A percentile compares a stretch with the other conserved stretches of the same genome.
Conservation (phyloP, 331 rosid species). For the Prunus yedoensis region DNA sequence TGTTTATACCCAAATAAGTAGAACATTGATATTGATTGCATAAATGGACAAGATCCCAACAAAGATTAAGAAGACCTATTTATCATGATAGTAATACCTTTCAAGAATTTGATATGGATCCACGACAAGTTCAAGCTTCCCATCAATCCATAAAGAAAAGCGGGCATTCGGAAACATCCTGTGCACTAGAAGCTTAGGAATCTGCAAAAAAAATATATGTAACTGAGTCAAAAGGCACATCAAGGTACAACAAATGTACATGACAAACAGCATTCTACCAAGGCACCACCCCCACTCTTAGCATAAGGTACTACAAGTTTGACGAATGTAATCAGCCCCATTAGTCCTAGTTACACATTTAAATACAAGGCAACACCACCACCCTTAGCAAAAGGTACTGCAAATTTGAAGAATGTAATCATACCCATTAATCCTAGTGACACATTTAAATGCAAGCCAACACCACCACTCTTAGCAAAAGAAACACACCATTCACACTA, state of each 20-base stretch:
- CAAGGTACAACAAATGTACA: neutral
- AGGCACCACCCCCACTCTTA: too few species aligned
- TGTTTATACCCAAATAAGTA: neutral
- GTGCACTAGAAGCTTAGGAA: slow-evolving; percentile 94
- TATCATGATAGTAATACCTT: slow-evolving; percentile 44
- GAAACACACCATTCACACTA: neutral
- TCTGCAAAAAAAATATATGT: slow-evolving; percentile 36
- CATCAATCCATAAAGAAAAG: slow-evolving; percentile 91
- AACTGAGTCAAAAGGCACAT: slow-evolving; percentile 5
- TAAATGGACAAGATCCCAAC: slow-evolving; percentile 1
- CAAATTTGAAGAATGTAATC: too few species aligned
- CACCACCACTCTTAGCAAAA: neutral
- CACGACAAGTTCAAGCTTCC: slow-evolving; percentile 93
- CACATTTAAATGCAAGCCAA: neutral
- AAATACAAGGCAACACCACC: too few species aligned
- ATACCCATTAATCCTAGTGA: slow-evolving; percentile 1
- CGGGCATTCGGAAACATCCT: slow-evolving; percentile 91
- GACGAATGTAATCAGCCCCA: too few species aligned
- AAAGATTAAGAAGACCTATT: neutral
- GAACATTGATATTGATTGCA: neutral
- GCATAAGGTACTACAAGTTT: too few species aligned
- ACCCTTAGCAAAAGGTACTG: too few species aligned
- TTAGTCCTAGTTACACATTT: too few species aligned
- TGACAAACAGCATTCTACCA: neutral
- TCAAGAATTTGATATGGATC: slow-evolving; percentile 94